A percentile compares a stretch with the other conserved stretches of the same genome.
These are phyloP conservation scores for Claviceps sp. DNA, from an alignment of 2,329 filamentous ascomycete genomes.

Conservation along the genomic window DNA sequence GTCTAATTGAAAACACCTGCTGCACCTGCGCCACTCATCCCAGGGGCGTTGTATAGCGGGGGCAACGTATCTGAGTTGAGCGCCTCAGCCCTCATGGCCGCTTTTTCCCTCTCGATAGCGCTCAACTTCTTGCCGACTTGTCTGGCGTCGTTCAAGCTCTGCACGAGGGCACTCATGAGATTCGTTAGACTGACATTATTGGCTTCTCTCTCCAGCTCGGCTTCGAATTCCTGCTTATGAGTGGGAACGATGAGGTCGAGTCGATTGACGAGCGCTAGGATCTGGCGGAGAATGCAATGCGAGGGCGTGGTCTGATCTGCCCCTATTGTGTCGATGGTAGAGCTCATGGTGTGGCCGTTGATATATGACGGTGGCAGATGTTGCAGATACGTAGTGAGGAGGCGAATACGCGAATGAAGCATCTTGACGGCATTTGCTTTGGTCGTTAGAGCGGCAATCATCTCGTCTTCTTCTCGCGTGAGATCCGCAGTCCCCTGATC, in stretches of 20 bases:
- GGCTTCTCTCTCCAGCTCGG: constrained; percentile 61
- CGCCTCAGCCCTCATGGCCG: constrained; percentile 8
- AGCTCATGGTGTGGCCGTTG: constrained; percentile 30
- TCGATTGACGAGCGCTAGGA: constrained; percentile 73
- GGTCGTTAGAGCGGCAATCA: constrained; percentile 57
- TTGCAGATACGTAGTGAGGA: constrained; percentile 65
- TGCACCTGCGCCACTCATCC: too few species aligned
- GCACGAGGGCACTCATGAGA: constrained; percentile 62
- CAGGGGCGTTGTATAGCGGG: too few species aligned
- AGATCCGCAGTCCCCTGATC: constrained; percentile 29
- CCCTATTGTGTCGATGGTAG: constrained; percentile 19
- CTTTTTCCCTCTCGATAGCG: constrained; percentile 35
- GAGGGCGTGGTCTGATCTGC: constrained; percentile 34
- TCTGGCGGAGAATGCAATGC: constrained; percentile 69
- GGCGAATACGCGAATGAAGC: constrained; percentile 62
- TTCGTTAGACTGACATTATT: constrained; percentile 74
- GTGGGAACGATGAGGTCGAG: constrained; percentile 70
- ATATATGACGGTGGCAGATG: constrained; percentile 54
- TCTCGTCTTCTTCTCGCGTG: constrained; percentile 46
- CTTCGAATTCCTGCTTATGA: constrained; percentile 48
- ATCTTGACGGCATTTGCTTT: constrained; percentile 92
- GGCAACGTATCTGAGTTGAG: constrained; percentile 9
- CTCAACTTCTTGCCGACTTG: constrained; percentile 64
- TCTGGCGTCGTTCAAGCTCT: constrained; percentile 55
- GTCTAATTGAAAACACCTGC: too few species aligned